These are phyloP conservation scores for Hygrocybe coccinea DNA, from an alignment of 768 basidiomycete genomes.

Conservation along the genomic window DNA sequence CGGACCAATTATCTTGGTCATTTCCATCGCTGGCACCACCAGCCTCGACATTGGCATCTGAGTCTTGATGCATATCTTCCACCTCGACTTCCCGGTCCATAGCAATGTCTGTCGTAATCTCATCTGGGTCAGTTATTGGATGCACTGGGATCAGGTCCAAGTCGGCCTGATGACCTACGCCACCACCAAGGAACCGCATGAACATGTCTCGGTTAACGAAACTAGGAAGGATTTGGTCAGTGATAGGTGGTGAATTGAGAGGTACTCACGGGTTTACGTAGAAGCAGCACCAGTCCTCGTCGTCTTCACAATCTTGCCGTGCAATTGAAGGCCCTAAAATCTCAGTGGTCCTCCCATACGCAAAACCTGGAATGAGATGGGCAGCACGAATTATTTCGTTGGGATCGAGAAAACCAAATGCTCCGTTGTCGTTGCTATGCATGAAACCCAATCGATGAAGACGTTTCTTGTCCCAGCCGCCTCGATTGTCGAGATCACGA, in stretches of 20 bases:
- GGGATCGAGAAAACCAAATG: conserved; percentile 23
- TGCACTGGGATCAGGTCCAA: too few relatives aligned
- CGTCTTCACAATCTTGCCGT: neutral
- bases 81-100: too few relatives aligned
- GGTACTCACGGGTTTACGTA: neutral
- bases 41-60: too few relatives aligned
- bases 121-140: too few relatives aligned
- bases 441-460: conserved; percentile 11
- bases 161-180: neutral
- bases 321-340: neutral
- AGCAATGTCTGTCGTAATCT: too few relatives aligned
- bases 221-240: neutral
- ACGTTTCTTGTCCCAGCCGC: neutral
- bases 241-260: neutral
- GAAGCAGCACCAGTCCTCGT: neutral
- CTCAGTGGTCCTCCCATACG: neutral
- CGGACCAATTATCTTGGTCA: too few relatives aligned
- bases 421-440: conserved; percentile 1
- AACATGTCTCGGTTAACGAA: neutral
- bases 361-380: conserved; percentile 15
- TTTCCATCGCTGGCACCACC: too few relatives aligned
- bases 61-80: too few relatives aligned
- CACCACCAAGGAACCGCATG: neutral
- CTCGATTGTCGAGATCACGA: neutral
- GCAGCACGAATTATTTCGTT: conserved; percentile 10